phyloP scores from a whole-genome alignment of 768 basidiomycete species.

The Boletus subcaerulescens region DNA sequence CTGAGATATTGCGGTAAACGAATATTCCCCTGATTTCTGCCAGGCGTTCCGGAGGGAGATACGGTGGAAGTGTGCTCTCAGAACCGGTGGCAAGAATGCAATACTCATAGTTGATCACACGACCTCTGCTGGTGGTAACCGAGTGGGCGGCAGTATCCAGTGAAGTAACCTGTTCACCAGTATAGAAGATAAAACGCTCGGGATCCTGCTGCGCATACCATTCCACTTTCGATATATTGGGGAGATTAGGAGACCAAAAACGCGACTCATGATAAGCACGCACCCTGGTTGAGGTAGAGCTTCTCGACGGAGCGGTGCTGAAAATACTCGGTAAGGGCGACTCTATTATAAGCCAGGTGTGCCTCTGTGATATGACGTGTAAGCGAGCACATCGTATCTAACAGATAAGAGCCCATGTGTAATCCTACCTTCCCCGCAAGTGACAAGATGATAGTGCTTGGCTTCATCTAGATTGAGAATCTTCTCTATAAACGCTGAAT shows the following conservation, averaged over 20 bases:
- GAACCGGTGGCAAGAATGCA: constrained; percentile 73
- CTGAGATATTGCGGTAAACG: constrained; percentile 69
- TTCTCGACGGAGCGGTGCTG: constrained; percentile 56
- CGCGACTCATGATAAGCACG: neutral
- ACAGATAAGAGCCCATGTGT: constrained; percentile 19
- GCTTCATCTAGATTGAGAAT: constrained; percentile 53
- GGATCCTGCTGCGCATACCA: constrained; percentile 64
- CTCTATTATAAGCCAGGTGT: constrained; percentile 55
- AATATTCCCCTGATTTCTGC: constrained; percentile 54
- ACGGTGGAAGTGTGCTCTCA: constrained; percentile 58
- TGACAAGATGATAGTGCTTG: constrained; percentile 50
- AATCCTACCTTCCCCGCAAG: constrained; percentile 54
- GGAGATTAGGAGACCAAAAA: neutral
- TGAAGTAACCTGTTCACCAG: constrained; percentile 45
- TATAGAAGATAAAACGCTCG: constrained; percentile 50
- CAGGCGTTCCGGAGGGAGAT: constrained; percentile 41
- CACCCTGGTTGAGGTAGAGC: constrained; percentile 55
- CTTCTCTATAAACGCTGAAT: constrained; percentile 63
- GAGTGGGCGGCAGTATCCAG: constrained; percentile 38
- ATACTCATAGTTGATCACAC: constrained; percentile 51
- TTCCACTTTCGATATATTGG: constrained; percentile 32
- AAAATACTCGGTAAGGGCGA: constrained; percentile 55
- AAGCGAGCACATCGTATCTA: constrained; percentile 15
- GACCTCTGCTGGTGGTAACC: constrained; percentile 46
- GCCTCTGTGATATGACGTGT: constrained; percentile 26